These are phyloP conservation scores for Dothiorella sarmentorum DNA, from an alignment of 2,329 filamentous ascomycete species.

Conservation along the genomic window DNA sequence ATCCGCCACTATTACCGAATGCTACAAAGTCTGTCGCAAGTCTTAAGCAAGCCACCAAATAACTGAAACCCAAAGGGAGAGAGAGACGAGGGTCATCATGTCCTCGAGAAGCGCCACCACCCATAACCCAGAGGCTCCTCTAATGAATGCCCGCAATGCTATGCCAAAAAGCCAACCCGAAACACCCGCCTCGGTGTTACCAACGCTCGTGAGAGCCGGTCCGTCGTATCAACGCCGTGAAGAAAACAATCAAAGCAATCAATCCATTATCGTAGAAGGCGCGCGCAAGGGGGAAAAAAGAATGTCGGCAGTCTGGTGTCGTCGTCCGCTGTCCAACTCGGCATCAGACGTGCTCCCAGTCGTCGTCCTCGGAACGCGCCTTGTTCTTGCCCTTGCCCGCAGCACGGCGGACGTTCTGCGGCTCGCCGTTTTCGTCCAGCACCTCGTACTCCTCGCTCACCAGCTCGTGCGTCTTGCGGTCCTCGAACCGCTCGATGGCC, in stretches of 20 bases:
- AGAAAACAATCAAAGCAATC: not conserved
- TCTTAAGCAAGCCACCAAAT: not conserved
- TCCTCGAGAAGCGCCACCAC: conserved; percentile 20
- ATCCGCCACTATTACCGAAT: not conserved
- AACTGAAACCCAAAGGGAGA: not conserved
- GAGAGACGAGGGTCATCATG: conserved; percentile 17
- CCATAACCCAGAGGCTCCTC: conserved; percentile 18
- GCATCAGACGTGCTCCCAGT: conserved; percentile 41
- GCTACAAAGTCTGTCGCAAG: conserved; percentile 2
- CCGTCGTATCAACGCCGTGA: not conserved
- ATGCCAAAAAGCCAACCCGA: conserved; percentile 8
- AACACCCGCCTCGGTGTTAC: not conserved
- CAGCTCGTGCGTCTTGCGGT: conserved; percentile 58
- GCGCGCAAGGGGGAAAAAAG: too few species aligned
- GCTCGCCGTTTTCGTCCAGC: conserved; percentile 43
- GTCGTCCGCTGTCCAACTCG: not conserved
- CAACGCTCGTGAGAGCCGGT: not conserved
- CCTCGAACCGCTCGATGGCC: conserved; percentile 59
- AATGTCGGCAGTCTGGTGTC: not conserved
- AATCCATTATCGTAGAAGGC: conserved; percentile 1
- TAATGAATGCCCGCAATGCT: conserved; percentile 18
- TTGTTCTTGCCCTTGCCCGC: conserved; percentile 33
- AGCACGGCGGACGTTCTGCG: conserved; percentile 29
- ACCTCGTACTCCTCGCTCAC: conserved; percentile 60
- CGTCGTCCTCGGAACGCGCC: conserved; percentile 32